phyloP scores from a whole-genome alignment of 1,139 yeast genomes.

The Zhuliangozyma parablackwelliae region DNA sequence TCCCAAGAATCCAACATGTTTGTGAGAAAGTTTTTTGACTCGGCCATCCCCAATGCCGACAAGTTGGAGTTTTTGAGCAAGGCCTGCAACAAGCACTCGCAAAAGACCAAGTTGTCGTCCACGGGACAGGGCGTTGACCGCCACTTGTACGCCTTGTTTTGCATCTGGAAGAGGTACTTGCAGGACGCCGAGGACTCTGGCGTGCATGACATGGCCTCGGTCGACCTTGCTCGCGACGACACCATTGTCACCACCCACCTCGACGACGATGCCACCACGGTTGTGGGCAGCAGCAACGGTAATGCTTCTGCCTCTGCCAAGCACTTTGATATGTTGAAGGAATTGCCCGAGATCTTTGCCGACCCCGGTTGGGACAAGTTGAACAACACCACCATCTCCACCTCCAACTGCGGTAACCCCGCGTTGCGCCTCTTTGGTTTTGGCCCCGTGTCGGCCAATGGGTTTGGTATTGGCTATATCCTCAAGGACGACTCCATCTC shows the following conservation, averaged over 20 bases:
- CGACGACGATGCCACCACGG: conserved; percentile 17
- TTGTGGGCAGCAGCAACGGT: conserved; percentile 10
- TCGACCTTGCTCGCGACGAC: conserved; percentile 4
- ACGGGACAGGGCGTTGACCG: conserved; percentile 86
- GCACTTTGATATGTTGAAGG: conserved; percentile 13
- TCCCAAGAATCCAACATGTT: conserved; percentile 75
- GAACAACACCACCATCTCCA: conserved; percentile 48
- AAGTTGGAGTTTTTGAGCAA: conserved; percentile 57
- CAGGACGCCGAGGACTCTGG: conserved; percentile 24
- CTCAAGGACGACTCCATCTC: conserved; percentile 82
- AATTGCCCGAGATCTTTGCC: conserved; percentile 53
- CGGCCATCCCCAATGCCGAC: conserved; percentile 51
- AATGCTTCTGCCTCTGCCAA: not conserved
- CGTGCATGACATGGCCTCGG: conserved; percentile 8
- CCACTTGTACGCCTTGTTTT: conserved; percentile 80
- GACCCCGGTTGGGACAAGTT: conserved; percentile 65
- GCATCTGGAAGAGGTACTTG: conserved; percentile 80
- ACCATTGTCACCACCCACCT: conserved; percentile 3
- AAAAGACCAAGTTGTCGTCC: conserved; percentile 64
- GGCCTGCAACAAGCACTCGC: conserved; percentile 70
- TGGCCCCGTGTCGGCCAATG: conserved; percentile 88
- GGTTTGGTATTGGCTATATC: conserved; percentile 89
- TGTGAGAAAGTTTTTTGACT: conserved; percentile 81
- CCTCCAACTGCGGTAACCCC: conserved; percentile 69
- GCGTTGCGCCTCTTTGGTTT: conserved; percentile 83